These are phyloP conservation scores for Argentina anserina DNA, from an alignment of 306 rosid genomes.

Conservation along the genomic window DNA sequence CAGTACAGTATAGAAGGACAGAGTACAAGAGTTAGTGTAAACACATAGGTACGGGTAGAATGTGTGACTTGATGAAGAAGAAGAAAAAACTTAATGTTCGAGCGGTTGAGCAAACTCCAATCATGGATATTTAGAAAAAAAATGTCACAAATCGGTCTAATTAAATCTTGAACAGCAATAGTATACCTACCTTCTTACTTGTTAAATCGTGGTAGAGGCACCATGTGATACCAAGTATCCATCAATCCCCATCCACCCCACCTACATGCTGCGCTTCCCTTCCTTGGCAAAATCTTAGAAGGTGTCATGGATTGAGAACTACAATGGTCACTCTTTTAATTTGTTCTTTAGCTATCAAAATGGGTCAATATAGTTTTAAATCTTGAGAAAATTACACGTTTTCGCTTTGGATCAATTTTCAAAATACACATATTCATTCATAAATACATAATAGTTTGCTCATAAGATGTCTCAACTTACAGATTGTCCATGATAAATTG, in stretches of 20 bases:
- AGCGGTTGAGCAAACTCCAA: conserved; percentile 2
- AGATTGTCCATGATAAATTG: neutral
- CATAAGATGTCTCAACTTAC: neutral
- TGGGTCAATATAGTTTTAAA: neutral
- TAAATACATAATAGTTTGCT: no score
- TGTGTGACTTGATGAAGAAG: neutral
- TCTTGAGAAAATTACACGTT: neutral
- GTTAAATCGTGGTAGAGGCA: conserved; percentile 29
- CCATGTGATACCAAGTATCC: conserved; percentile 35
- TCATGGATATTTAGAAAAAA: conserved; percentile 7
- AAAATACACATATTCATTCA: neutral
- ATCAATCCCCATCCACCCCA: conserved; percentile 65
- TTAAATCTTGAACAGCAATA: conserved; percentile 23
- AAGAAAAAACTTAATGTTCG: neutral
- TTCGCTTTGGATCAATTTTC: neutral
- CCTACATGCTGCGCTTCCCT: conserved; percentile 41
- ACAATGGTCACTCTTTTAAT: neutral
- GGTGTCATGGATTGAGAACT: neutral
- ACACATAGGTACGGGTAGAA: neutral
- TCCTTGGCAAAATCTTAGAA: neutral
- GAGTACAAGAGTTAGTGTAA: neutral
- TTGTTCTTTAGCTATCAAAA: no score
- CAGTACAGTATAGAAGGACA: neutral
- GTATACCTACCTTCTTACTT: conserved; percentile 29
- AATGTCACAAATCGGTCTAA: conserved; percentile 21